Evolutionary conservation across 2,329 filamentous ascomycete species (phyloP).

Genomic region (Zarea fungicola): DNA sequence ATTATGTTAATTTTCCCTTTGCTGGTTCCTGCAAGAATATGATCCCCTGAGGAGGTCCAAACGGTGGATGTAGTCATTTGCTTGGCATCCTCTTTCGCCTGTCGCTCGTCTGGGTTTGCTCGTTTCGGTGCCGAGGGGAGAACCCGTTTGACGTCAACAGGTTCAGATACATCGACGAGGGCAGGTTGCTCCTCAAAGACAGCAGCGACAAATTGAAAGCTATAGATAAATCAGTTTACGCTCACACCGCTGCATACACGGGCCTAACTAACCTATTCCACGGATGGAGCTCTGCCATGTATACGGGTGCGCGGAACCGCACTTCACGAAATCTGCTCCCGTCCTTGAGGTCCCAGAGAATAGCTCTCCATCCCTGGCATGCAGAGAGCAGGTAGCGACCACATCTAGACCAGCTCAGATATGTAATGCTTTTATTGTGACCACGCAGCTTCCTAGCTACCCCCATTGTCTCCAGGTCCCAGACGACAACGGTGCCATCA

Average conservation of each 20-base stretch:
- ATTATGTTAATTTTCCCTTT: conserved; percentile 97
- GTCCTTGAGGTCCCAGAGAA: conserved; percentile 82
- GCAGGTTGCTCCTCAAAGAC: conserved; percentile 91
- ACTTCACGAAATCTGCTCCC: conserved; percentile 72
- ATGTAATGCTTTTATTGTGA: conserved; percentile 90
- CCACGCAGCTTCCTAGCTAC: conserved; percentile 90
- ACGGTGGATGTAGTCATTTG: conserved; percentile 91
- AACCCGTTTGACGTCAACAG: conserved; percentile 66
- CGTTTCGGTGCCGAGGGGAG: conserved; percentile 80
- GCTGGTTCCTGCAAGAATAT: conserved; percentile 88
- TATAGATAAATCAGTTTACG: conserved; percentile 32
- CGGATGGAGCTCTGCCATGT: conserved; percentile 92
- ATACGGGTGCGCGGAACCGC: conserved; percentile 87
- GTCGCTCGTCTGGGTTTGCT: conserved; percentile 71
- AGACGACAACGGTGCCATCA: conserved; percentile 91
- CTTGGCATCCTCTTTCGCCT: conserved; percentile 85
- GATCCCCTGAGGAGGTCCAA: conserved; percentile 78
- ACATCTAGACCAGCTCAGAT: conserved; percentile 89
- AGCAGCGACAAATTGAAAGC: conserved; percentile 80
- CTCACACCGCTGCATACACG: background rate
- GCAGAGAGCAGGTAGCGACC: conserved; percentile 88
- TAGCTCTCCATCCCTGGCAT: conserved; percentile 93
- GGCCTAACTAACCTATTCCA: conserved; percentile 63
- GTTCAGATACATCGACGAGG: conserved; percentile 72
- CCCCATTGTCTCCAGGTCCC: conserved; percentile 96